Evolutionary conservation across 148 eudicot species (phyloP), one percentile per base, ranked within the genome.

Genomic region (Cornus controversa): DNA sequence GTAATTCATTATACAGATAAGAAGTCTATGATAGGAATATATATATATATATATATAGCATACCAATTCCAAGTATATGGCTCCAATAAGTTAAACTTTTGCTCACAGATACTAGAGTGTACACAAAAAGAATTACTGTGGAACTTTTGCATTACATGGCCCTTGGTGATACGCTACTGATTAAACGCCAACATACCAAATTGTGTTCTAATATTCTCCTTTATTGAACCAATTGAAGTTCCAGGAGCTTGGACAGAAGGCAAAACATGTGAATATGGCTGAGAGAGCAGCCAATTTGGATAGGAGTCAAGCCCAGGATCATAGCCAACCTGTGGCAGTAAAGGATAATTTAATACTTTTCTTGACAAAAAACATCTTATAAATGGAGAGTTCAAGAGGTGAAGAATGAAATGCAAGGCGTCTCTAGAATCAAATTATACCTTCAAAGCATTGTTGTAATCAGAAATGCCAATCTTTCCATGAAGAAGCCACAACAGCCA

Each of bases 401-500:
- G 67, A 42, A 47, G 31, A 75, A 10, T 9, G 18, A 73, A 8
- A 3, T 2, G 22, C 14, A 68, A 27, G 13, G 23, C 24, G 8
- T 36, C 29, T 28, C 4, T 8, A 62, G 23, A 76, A 29, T 50
- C 4, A 70, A 36, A 63, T 13, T 13, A 40, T 77, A 89, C 98
- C 98, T 93, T 96, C 80, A 96, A 83, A 66, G 99, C 99, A 65
- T 96, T 96, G 78, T 96, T 96, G 79, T 96, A 96, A 79, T 96
- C 99, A 10, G 98, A 96, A 63, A 93, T 76, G 77, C 99, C 99
- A n/a, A 92, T 71, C 81, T 88, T 96, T 57, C 99, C 98, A 75
- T 96, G 99, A 80, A 96, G 98, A 74, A 93, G 91, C 98, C 95
- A 96, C 73, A 91, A 82, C 74, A 96, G 78, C 99, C 98, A 96